These are phyloP conservation scores for Debaryomyces nepalensis DNA, from an alignment of 1,139 yeast species.

Conservation along the genomic window DNA sequence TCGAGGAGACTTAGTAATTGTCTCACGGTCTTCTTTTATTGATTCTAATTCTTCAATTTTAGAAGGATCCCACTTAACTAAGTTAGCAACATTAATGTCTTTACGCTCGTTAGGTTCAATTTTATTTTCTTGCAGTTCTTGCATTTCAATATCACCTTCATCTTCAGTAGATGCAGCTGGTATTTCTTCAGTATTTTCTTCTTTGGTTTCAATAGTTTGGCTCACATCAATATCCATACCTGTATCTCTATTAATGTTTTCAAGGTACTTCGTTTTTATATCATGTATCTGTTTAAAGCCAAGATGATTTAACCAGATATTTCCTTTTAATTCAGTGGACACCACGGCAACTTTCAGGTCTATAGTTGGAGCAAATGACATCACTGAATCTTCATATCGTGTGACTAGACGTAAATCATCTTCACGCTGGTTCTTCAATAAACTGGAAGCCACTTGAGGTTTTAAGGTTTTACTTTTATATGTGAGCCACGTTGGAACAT, in stretches of 20 bases:
- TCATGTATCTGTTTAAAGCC: conserved; percentile 59
- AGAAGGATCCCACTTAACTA: conserved; percentile 45
- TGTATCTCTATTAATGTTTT: conserved; percentile 14
- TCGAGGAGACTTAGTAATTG: conserved; percentile 31
- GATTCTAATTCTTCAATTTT: conserved; percentile 31
- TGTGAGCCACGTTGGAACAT: conserved; percentile 81
- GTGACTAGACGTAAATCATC: conserved; percentile 24
- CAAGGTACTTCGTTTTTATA: conserved; percentile 33
- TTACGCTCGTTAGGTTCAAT: conserved; percentile 20
- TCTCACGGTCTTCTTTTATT: conserved; percentile 32
- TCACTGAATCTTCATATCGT: conserved; percentile 31
- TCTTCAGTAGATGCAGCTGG: conserved; percentile 10
- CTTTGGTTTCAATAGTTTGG: conserved; percentile 16
- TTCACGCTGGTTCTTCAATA: conserved; percentile 23
- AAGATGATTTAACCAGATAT: conserved; percentile 79
- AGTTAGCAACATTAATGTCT: conserved; percentile 37
- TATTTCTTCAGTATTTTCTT: conserved; percentile 13
- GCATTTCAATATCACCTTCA: conserved; percentile 12
- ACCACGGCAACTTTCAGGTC: conserved; percentile 76
- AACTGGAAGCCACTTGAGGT: conserved; percentile 31
- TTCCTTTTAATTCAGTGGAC: conserved; percentile 63
- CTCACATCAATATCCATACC: conserved; percentile 7
- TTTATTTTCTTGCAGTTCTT: conserved; percentile 17
- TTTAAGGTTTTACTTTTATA: conserved; percentile 43
- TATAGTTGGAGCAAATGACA: conserved; percentile 76